Base-by-base conservation (phyloP, 768 basidiomycete species). In the Termitomyces sp. region DNA sequence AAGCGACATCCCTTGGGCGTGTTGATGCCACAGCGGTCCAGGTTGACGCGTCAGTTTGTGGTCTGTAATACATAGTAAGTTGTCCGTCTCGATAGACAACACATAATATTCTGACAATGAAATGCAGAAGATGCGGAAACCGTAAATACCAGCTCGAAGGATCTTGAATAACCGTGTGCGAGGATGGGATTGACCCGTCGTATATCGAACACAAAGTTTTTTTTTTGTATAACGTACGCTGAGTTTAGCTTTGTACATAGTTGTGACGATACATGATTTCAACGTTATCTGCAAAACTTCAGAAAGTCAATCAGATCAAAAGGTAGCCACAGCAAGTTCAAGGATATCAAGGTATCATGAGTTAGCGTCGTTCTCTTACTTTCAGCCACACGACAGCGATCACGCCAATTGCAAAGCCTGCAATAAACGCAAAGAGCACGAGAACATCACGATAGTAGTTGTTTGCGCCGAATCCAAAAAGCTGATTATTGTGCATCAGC, bases 361-460 rank as follows among this genome's bases (percentile, higher is more conserved):
- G 11, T 66, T 52, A 95, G 55, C 91, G 81, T 61, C 83, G 77
- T 72, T 96, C 94, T 55, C 85, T 76, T 43, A 96, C 81, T 61
- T 80, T 82, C 62, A 85, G 75, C 82, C 89, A 91, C 2, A 97
- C 92, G 23, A 88, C 73, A 12, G 75, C 78, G 56, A 94, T 83
- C n/a, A 95, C 82, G 3, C 81, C 70, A 8, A 87, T 45, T 0
- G 80, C 89, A 63, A 93, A 93, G 2, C 86, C 92, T 1, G 82
- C 86, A 54, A 94, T 89, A 67, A 87, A 97, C 0, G 82, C 94
- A 61, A 94, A 93, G 52, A 92, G 66, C 43, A 96, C 86, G 27
- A 97, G 75, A 6, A 97, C 89, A 65, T 96, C 91, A 52, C 94
- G 78, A 67, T 96, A 97, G 67, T 95, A 98, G 61, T 89, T 86